Conservation (phyloP, 306 rosid genomes). For the Citrullus amarus region DNA sequence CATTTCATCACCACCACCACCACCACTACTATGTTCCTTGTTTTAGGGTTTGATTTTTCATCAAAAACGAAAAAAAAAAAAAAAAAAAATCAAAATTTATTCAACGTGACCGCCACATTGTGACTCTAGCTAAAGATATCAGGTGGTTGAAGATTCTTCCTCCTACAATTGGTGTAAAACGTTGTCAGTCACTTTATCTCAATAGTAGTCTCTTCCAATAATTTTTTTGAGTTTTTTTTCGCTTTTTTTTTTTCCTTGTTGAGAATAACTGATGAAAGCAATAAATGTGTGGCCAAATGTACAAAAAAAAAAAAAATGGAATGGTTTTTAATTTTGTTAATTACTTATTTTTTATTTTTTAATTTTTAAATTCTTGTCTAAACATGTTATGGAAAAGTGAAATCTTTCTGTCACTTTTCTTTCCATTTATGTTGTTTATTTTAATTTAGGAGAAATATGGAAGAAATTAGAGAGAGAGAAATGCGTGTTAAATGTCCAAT, state of each 20-base stretch:
- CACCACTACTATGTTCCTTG: slow-evolving; percentile 25
- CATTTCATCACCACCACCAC: slow-evolving; percentile 23
- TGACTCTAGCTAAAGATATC: background rate
- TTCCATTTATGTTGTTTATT: background rate
- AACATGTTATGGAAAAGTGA: background rate
- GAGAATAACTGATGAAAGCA: background rate
- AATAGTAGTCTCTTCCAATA: background rate
- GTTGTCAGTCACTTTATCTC: no score
- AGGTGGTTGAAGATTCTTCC: background rate
- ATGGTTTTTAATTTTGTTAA: background rate
- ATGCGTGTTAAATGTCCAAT: background rate
- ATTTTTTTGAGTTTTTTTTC: background rate
- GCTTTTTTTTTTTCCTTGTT: background rate
- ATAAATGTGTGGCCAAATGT: background rate
- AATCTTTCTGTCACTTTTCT: background rate
- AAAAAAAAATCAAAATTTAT: background rate
- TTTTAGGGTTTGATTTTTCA: slow-evolving; percentile 35
- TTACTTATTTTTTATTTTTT: background rate
- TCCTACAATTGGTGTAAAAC: no score
- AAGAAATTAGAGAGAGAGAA: background rate
- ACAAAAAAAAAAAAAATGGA: background rate
- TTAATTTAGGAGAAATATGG: background rate
- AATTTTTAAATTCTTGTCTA: background rate
- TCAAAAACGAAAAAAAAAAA: no score
- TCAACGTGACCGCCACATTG: background rate